Base-by-base conservation (phyloP, 2,329 filamentous ascomycete genomes). In the Aureobasidium vineae region DNA sequence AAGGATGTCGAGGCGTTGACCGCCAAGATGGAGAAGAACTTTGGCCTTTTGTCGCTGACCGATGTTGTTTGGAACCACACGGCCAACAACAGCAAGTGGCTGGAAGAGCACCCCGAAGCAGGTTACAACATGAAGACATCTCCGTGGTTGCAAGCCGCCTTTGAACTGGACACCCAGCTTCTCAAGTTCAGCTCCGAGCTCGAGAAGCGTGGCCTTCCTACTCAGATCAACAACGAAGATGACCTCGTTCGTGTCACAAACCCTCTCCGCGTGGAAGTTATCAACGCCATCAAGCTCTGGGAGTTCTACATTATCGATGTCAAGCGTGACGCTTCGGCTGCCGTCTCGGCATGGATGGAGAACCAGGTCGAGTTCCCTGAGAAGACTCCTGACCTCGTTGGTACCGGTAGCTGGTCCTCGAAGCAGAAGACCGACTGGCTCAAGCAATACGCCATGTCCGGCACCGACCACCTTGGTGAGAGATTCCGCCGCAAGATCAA, bases 51-150 rank as follows among this genome's bases (percentile, higher is more conserved):
- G 66, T 92, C 91, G 69, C 79, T 99, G 80, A 97, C 94, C 0
- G 95, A 99, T 76, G 94, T 99, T 69, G 96, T 99, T 52, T 92
- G 95, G 82, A 99, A 99, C 75, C 95, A 99, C 79, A 99, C 95
- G 4, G 94, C 95, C 7, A 86, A 97, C 80, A 98, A 98, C 79
- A 96, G 90, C 78, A 86, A 89, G 72, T 99, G 95, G 95, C 84
- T 99, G 13, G 84, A 96, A 75, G 90, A 96, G 68, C 94, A 99
- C 74, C 95, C 96, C 0, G 95, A 99, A 72, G 90, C 92, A 52
- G 95, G 95, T 19, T 99, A 99, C 83, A 99, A 96, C 76, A 82
- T 97, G 70, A 88, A 88, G 47, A 98, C 94, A 0, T 93, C 95
- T 0, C 95, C 95, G 11, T 87, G 86, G 82, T 76, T 89, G 45